These are phyloP conservation scores for Solidago caesia DNA, from an alignment of 129 eudicot genomes.

Conservation along the genomic window DNA sequence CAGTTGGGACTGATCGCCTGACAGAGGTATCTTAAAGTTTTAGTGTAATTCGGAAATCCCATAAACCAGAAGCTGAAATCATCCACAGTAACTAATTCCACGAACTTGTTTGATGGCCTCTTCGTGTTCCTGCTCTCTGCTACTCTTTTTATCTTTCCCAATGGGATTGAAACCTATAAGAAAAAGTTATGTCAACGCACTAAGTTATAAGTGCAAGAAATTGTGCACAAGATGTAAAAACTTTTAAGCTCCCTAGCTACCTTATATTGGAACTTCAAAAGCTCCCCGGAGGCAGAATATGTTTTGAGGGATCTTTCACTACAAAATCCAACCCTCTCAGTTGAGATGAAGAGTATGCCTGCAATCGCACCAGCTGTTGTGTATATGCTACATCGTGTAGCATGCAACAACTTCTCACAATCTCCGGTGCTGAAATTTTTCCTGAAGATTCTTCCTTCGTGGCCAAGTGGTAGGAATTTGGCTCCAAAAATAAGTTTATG, in stretches of 20 bases:
- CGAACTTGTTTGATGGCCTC: constrained; percentile 32
- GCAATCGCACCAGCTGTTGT: constrained; percentile 36
- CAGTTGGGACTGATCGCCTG: neutral
- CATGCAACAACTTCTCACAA: constrained; percentile 33
- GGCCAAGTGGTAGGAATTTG: constrained; percentile 33
- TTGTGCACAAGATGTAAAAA: neutral
- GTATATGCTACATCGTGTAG: constrained; percentile 33
- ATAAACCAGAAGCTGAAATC: constrained; percentile 37
- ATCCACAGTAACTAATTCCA: constrained; percentile 40
- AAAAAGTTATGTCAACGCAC: neutral
- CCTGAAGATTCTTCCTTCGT: constrained; percentile 21
- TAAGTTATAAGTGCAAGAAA: neutral
- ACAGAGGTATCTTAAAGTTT: constrained; percentile 23
- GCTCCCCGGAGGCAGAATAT: constrained; percentile 29
- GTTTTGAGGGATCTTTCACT: constrained; percentile 31
- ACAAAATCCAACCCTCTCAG: constrained; percentile 30
- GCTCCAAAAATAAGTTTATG: constrained; percentile 36
- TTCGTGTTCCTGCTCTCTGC: constrained; percentile 25
- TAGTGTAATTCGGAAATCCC: constrained; percentile 30
- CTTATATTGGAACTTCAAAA: constrained; percentile 34
- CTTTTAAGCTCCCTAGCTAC: neutral
- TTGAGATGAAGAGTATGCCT: constrained; percentile 38
- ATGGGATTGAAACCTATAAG: constrained; percentile 33
- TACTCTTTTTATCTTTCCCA: constrained; percentile 37
- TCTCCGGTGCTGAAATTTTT: constrained; percentile 19